These are phyloP conservation scores for Naegleria gruberi DNA, from an alignment of 208 protist genomes.

Conservation along the genomic window DNA sequence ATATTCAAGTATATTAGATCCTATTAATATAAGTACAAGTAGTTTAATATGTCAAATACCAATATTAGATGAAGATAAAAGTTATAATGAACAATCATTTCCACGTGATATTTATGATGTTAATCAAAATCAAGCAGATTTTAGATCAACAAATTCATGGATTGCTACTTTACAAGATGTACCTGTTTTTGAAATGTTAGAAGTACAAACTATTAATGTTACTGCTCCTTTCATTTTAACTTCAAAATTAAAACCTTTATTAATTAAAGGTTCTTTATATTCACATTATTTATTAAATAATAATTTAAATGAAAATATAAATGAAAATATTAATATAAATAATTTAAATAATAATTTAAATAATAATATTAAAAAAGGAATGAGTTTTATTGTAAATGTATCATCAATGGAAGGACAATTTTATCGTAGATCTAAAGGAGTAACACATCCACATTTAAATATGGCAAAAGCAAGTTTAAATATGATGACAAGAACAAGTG, in stretches of 20 bases:
- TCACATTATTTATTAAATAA: slow-evolving; percentile 52
- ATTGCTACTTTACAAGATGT: slow-evolving; percentile 75
- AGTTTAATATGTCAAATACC: not conserved
- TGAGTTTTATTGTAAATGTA: slow-evolving; percentile 81
- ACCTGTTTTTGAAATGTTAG: slow-evolving; percentile 74
- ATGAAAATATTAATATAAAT: too few species aligned
- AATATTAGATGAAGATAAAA: not conserved
- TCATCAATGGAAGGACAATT: slow-evolving; percentile 94
- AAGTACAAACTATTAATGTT: slow-evolving; percentile 90
- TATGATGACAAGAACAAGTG: slow-evolving; percentile 67
- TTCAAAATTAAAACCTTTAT: slow-evolving; percentile 68
- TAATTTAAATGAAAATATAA: not conserved
- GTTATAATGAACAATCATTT: not conserved
- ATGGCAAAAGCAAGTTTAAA: slow-evolving; percentile 64
- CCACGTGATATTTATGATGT: not conserved
- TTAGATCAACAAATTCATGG: slow-evolving; percentile 75
- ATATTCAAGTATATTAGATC: not conserved
- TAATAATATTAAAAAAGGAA: not conserved
- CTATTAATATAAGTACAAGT: not conserved
- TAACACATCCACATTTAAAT: slow-evolving; percentile 65
- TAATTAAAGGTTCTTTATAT: slow-evolving; percentile 49
- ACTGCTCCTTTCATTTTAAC: slow-evolving; percentile 92
- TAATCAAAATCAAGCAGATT: slow-evolving; percentile 44
- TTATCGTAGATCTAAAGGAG: slow-evolving; percentile 40
- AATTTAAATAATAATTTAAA: not conserved